phyloP scores from a whole-genome alignment of 192 early-diverging fungal genomes.

The Lobulomyces angularis region DNA sequence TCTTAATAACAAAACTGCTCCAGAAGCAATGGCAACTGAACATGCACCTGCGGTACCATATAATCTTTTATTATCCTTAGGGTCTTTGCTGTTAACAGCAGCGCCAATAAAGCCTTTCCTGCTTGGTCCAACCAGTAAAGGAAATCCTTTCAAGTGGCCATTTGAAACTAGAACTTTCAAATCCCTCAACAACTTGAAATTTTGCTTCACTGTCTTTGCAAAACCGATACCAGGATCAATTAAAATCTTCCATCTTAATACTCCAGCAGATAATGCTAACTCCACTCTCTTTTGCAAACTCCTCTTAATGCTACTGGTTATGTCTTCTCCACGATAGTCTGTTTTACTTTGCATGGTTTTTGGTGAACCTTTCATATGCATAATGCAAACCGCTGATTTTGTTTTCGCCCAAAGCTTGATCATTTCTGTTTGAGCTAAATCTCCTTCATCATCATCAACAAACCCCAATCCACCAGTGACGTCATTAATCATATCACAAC shows the following conservation, averaged over 20 bases:
- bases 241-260: constrained; percentile 92
- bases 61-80: constrained; percentile 55
- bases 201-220: constrained; percentile 80
- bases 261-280: constrained; percentile 62
- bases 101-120: constrained; percentile 88
- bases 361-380: constrained; percentile 96
- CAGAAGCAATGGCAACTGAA: constrained; percentile 65
- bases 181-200: constrained; percentile 69
- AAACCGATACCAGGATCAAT: constrained; percentile 96
- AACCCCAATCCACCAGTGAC: constrained; percentile 71
- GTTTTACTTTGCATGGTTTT: constrained; percentile 69
- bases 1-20: constrained; percentile 68
- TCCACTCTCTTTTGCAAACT: constrained; percentile 58
- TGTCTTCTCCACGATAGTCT: constrained; percentile 57
- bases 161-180: constrained; percentile 37
- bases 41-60: constrained; percentile 88
- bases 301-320: constrained; percentile 55
- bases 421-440: constrained; percentile 74
- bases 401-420: constrained; percentile 59
- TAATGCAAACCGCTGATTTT: constrained; percentile 76
- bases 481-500: constrained; percentile 91
- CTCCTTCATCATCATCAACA: no score
- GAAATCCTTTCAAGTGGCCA: constrained; percentile 49
- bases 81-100: constrained; percentile 45
- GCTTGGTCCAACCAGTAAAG: constrained; percentile 80